phyloP scores from a whole-genome alignment of 768 basidiomycete genomes.

The Udeniomyces megalosporus region DNA sequence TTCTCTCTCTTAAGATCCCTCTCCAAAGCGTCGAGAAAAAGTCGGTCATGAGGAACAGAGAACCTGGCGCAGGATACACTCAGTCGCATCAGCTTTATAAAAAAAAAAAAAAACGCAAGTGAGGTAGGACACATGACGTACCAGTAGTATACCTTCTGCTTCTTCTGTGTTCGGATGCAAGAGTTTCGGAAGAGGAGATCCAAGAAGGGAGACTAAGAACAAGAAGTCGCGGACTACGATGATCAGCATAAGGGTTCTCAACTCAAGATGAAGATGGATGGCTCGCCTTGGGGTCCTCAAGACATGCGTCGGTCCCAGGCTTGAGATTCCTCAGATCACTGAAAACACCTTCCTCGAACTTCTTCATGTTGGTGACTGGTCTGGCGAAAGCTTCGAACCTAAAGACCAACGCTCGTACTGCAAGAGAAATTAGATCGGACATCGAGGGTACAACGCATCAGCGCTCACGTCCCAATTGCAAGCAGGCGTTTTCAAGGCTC shows the following conservation, averaged over 20 bases:
- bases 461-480: neutral
- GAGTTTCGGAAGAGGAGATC: conserved; percentile 91
- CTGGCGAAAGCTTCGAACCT: conserved; percentile 82
- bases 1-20: conserved; percentile 92
- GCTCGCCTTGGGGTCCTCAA: conserved; percentile 89
- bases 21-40: conserved; percentile 91
- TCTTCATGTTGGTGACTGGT: conserved; percentile 83
- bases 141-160: conserved; percentile 99
- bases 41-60: conserved; percentile 88
- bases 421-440: neutral
- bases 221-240: no score
- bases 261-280: no score
- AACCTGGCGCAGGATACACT: conserved; percentile 42
- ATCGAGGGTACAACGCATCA: neutral
- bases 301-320: conserved; percentile 74
- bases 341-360: conserved; percentile 94
- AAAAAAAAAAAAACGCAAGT: neutral
- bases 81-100: neutral
- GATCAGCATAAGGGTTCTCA: no score
- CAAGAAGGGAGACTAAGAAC: conserved; percentile 62
- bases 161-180: conserved; percentile 94
- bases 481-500: neutral
- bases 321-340: conserved; percentile 84
- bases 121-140: conserved; percentile 30
- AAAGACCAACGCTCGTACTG: conserved; percentile 79